Evolutionary conservation across 148 eudicot genomes (phyloP), one percentile per base, ranked within the genome.

Genomic region (Rhododendron henanense): DNA sequence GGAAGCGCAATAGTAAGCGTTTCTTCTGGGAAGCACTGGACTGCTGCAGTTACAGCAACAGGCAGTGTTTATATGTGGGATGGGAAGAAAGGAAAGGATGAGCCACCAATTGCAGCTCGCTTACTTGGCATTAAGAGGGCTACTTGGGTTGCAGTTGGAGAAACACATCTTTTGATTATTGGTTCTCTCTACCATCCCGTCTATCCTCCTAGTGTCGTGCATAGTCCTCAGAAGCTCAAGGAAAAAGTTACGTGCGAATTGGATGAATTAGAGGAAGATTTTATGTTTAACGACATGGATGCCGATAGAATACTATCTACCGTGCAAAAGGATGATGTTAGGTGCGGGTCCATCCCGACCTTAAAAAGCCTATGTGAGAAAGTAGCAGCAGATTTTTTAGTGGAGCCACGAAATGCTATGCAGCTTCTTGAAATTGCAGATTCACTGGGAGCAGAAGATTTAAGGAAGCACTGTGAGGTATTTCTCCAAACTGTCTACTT

Each of bases 21-120:
- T 61, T 93, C 99, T 90, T 93, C 98, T 83, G 99, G 99, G 39
- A 97, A 97, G 86, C 93, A 93, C 88, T 94, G 98, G 98, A 91
- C 91, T 83, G 96, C 98, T 86, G 96, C 94, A 28, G 96, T 93
- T 84, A 91, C 96, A 86, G 88, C 89, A 37, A 91, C 96, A 4
- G 99, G 99, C 83, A 98, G 94, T 80, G 87, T 93, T 85, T 97
- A 92, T 85, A 97, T 87, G 93, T 97, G 98, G 98, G 99, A 97
- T 87, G 95, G 93, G 51, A 97, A 95, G 87, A 91, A 91, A 84
- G 87, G 84, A 63, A 93, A 93, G 87, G 92, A 89, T 41, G 92
- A 91, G 67, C 88, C 92, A 59, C 98, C 96, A 8, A 80, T 81
- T 81, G 88, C 90, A 3, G 91, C 93, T 86, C 89, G 98, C 86